Conservation (phyloP, 352 stramenopile genomes). For the Phytophthora melonis region DNA sequence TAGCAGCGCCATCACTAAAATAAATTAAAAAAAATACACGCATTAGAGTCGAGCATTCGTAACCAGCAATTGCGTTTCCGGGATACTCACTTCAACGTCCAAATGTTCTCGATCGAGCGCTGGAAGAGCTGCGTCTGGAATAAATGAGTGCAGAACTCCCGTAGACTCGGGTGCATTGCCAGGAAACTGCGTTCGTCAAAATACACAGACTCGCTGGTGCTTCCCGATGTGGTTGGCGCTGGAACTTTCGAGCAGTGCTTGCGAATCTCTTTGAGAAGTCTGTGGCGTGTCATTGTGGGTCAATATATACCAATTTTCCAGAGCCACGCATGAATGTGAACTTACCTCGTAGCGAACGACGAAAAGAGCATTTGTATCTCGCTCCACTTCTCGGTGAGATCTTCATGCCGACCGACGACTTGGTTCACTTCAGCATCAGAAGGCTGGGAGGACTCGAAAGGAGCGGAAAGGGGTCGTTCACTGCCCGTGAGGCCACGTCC, state of each 20-base stretch:
- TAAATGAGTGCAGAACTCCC: slow-evolving; percentile 71
- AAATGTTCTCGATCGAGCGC: slow-evolving; percentile 64
- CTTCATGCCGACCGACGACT: slow-evolving; percentile 49
- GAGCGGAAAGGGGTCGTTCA: slow-evolving; percentile 2
- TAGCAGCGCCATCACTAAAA: slow-evolving; percentile 15
- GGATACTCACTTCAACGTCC: slow-evolving; percentile 22
- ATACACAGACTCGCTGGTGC: slow-evolving; percentile 14
- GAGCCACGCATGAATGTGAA: not conserved
- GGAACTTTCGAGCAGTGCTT: slow-evolving; percentile 57
- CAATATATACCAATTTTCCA: no score
- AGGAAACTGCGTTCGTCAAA: slow-evolving; percentile 75
- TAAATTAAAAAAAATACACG: slow-evolving; percentile 23
- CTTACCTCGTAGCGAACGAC: slow-evolving; percentile 60
- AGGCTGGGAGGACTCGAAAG: slow-evolving; percentile 32
- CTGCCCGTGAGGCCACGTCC: slow-evolving; percentile 16
- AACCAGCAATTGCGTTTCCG: not conserved
- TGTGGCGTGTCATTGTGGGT: slow-evolving; percentile 13
- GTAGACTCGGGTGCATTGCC: slow-evolving; percentile 58
- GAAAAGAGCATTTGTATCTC: slow-evolving; percentile 67
- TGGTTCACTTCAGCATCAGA: slow-evolving; percentile 40
- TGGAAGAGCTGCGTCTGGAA: slow-evolving; percentile 85
- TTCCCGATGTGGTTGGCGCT: slow-evolving; percentile 10
- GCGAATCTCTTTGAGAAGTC: slow-evolving; percentile 68
- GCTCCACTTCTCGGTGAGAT: slow-evolving; percentile 64
- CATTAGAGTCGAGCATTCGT: not conserved